Evolutionary conservation across 1,139 yeast genomes (phyloP).

Genomic region (Wickerhamomyces sp.): DNA sequence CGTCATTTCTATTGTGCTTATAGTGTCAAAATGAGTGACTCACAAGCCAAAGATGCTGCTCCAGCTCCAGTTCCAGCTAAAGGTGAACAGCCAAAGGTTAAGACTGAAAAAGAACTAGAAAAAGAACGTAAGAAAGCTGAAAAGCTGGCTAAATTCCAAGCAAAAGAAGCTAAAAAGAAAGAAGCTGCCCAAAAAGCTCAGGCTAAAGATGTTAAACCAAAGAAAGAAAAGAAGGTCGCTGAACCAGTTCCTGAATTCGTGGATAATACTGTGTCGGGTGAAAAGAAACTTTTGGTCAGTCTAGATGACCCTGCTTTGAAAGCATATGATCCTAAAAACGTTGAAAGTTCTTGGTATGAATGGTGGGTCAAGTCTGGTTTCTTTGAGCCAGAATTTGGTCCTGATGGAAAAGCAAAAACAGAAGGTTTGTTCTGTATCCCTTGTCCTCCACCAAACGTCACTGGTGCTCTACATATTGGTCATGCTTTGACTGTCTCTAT

Average conservation of each 20-base stretch:
- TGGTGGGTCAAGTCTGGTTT: slow-evolving; percentile 95
- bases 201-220: slow-evolving; percentile 46
- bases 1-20: slow-evolving; percentile 8
- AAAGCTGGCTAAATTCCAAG: slow-evolving; percentile 89
- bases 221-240: slow-evolving; percentile 67
- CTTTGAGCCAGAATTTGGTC: slow-evolving; percentile 81
- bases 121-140: slow-evolving; percentile 97
- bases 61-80: slow-evolving; percentile 7
- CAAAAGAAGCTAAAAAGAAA: slow-evolving; percentile 80
- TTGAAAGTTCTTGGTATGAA: slow-evolving; percentile 95
- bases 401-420: slow-evolving; percentile 70
- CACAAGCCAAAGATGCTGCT: slow-evolving; percentile 8
- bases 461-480: slow-evolving; percentile 98
- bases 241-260: slow-evolving; percentile 79
- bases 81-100: slow-evolving; percentile 26
- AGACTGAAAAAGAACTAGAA: slow-evolving; percentile 76
- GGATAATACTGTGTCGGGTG: slow-evolving; percentile 83
- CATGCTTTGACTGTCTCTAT: slow-evolving; percentile 95
- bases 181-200: slow-evolving; percentile 35
- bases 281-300: slow-evolving; percentile 79
- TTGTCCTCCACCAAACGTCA: slow-evolving; percentile 98
- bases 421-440: slow-evolving; percentile 89
- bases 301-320: slow-evolving; percentile 91
- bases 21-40: slow-evolving; percentile 15
- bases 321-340: slow-evolving; percentile 88